Conservation (phyloP, 352 stramenopile genomes). For the Hyaloperonospora brassicae region DNA sequence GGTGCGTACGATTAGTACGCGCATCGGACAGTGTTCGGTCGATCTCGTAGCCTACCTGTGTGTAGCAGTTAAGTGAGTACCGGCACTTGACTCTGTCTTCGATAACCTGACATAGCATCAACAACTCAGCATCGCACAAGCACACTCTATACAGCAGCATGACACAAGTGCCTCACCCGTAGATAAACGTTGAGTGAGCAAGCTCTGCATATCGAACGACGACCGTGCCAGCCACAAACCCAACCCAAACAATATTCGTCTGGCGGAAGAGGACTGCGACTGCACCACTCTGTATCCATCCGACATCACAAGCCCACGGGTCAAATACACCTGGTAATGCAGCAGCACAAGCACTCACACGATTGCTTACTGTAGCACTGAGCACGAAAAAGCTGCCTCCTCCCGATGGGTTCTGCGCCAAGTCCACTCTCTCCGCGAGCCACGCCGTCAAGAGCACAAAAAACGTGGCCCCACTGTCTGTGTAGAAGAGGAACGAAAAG, state of each 20-base stretch:
- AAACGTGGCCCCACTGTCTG: slow-evolving; percentile 76
- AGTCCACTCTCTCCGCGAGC: slow-evolving; percentile 46
- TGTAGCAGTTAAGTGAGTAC: slow-evolving; percentile 14
- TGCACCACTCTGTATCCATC: slow-evolving; percentile 40
- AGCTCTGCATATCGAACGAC: slow-evolving; percentile 63
- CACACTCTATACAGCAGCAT: background rate
- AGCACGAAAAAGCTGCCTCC: slow-evolving; percentile 34
- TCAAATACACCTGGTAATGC: slow-evolving; percentile 1
- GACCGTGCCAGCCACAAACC: slow-evolving; percentile 73
- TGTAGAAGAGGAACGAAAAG: slow-evolving; percentile 88
- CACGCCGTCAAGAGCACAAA: slow-evolving; percentile 84
- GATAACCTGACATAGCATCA: slow-evolving; percentile 19
- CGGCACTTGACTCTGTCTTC: slow-evolving; percentile 25
- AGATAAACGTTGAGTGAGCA: slow-evolving; percentile 59
- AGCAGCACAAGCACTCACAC: background rate
- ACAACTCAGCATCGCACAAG: slow-evolving; percentile 1
- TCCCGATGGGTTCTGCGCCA: slow-evolving; percentile 27
- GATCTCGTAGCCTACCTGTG: slow-evolving; percentile 25
- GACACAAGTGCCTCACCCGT: slow-evolving; percentile 35
- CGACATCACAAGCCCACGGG: background rate
- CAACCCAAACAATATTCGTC: slow-evolving; percentile 88
- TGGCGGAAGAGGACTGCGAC: slow-evolving; percentile 81
- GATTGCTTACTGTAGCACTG: slow-evolving; percentile 46
- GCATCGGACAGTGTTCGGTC: background rate
- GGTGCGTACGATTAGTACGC: background rate